Conservation (phyloP, 2,329 filamentous ascomycete species). For the Ustulina deusta region DNA sequence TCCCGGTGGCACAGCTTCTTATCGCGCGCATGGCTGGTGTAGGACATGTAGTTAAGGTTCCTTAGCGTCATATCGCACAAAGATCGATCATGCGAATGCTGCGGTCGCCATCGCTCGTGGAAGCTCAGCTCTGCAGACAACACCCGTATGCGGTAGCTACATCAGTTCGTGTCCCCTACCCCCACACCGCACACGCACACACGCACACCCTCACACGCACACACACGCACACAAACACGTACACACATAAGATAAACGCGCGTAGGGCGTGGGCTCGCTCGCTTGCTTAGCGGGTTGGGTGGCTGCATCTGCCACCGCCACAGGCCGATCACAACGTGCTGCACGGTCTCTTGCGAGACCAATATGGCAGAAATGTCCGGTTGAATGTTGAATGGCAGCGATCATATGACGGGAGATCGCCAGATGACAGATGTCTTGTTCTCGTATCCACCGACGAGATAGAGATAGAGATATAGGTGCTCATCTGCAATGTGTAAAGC, state of each 20-base stretch:
- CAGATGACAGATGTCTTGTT: conserved; percentile 33
- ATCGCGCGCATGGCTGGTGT: conserved; percentile 36
- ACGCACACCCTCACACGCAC: conserved; percentile 1
- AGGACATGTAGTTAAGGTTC: conserved; percentile 34
- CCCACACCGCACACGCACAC: conserved; percentile 18
- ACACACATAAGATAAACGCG: conserved; percentile 29
- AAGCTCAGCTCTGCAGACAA: conserved; percentile 30
- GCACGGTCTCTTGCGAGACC: conserved; percentile 27
- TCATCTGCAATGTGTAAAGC: conserved; percentile 23
- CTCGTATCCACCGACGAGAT: conserved; percentile 28
- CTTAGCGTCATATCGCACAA: conserved; percentile 38
- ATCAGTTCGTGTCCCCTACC: conserved; percentile 28
- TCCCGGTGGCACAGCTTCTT: conserved; percentile 37
- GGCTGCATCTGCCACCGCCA: conserved; percentile 37
- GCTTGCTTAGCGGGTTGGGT: conserved; percentile 33
- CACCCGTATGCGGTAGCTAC: conserved; percentile 30
- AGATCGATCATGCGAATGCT: conserved; percentile 42
- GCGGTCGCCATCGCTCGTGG: conserved; percentile 25
- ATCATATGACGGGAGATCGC: conserved; percentile 48
- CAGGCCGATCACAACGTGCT: conserved; percentile 38
- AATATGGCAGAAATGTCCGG: conserved; percentile 48
- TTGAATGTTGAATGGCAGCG: conserved; percentile 43
- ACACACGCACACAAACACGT: conserved; percentile 4
- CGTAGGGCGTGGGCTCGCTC: conserved; percentile 28
- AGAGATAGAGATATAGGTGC: conserved; percentile 32